phyloP scores from a whole-genome alignment of 2,329 filamentous ascomycete genomes.

The Ophiosphaerella narmari region DNA sequence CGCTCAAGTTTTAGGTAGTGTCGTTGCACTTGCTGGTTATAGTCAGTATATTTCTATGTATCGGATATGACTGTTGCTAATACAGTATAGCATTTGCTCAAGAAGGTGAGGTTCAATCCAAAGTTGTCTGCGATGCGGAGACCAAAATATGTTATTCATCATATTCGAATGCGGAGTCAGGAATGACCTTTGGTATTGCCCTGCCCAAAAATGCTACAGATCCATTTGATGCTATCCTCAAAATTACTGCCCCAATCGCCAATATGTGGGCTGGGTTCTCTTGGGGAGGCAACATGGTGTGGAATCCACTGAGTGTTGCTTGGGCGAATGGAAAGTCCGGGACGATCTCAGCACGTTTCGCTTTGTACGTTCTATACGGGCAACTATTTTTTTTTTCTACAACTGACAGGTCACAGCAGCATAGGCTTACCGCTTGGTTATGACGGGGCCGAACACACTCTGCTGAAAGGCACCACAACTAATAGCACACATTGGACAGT shows the following conservation, averaged over 20 bases:
- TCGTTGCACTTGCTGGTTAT: constrained; percentile 30
- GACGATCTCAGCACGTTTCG: constrained; percentile 36
- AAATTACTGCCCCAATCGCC: constrained; percentile 31
- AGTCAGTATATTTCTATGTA: constrained; percentile 16
- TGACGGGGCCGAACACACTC: constrained; percentile 32
- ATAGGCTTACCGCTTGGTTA: constrained; percentile 33
- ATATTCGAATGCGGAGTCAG: constrained; percentile 34
- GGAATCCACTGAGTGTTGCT: constrained; percentile 39
- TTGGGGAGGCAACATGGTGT: constrained; percentile 42
- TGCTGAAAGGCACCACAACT: constrained; percentile 34
- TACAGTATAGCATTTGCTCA: constrained; percentile 28
- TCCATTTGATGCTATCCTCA: constrained; percentile 40
- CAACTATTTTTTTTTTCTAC: not conserved
- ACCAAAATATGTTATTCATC: constrained; percentile 40
- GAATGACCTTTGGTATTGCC: constrained; percentile 37
- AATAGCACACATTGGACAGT: constrained; percentile 42
- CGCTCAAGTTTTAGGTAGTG: constrained; percentile 31
- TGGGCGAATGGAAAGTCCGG: constrained; percentile 36
- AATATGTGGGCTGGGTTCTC: constrained; percentile 37
- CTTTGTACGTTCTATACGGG: constrained; percentile 26
- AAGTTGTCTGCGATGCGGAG: constrained; percentile 33
- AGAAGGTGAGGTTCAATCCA: constrained; percentile 36
- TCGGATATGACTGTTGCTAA: constrained; percentile 10
- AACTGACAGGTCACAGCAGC: constrained; percentile 28
- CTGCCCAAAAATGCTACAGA: constrained; percentile 34